Evolutionary conservation across 176 grass and related monocot species (phyloP).

Genomic region (Aegilops tauschii): DNA sequence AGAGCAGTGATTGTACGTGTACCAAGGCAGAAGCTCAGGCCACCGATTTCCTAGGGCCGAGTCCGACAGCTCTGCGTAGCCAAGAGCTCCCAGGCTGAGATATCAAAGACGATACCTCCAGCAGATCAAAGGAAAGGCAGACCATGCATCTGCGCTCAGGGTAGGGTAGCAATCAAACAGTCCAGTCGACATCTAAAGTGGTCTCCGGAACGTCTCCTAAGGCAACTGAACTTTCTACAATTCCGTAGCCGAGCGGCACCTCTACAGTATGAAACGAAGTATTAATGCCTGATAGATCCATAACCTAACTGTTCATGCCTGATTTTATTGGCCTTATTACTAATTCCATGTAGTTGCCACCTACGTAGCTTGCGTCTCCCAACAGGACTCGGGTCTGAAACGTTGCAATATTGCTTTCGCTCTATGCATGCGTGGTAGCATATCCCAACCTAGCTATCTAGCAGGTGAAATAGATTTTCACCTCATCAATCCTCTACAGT

Average conservation of each 20-base stretch:
- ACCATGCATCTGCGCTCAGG: not conserved
- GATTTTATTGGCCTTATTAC: not conserved
- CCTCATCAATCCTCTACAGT: not conserved
- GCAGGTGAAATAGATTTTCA: not conserved
- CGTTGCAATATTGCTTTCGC: not conserved
- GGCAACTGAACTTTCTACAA: not conserved
- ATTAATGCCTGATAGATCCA: not conserved
- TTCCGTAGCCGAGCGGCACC: not conserved
- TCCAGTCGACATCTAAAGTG: not conserved
- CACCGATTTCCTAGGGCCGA: not conserved
- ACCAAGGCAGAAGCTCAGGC: no score
- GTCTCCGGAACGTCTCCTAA: not conserved
- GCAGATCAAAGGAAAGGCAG: not conserved
- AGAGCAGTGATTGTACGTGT: no score
- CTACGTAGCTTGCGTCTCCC: not conserved
- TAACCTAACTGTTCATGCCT: not conserved
- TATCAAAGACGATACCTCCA: not conserved
- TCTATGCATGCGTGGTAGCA: not conserved
- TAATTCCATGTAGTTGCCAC: not conserved
- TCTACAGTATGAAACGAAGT: not conserved
- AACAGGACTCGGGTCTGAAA: not conserved
- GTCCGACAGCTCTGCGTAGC: not conserved
- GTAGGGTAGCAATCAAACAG: not conserved
- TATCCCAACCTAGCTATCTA: not conserved
- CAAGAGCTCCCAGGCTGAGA: no score